Conservation (phyloP, 306 rosid genomes). For the Adenanthera pavonina region DNA sequence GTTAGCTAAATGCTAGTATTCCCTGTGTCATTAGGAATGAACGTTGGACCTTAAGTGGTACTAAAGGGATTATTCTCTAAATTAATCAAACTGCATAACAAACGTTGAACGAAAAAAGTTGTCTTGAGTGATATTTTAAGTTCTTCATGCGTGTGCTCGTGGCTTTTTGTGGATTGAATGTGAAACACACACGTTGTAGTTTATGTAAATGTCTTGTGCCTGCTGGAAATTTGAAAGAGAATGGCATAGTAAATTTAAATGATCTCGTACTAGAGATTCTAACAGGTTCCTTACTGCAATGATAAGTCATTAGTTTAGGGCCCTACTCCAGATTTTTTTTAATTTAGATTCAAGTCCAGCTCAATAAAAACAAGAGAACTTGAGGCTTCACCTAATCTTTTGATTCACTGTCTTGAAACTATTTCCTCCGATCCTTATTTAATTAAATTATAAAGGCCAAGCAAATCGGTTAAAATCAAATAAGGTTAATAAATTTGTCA, state of each 20-base stretch:
- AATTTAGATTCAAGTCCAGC: too few species aligned
- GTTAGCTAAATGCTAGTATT: too few species aligned
- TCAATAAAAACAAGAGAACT: background rate
- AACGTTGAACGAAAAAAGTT: background rate
- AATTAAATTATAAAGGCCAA: too few species aligned
- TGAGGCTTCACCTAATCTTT: background rate
- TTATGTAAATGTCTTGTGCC: background rate
- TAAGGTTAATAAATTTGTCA: too few species aligned
- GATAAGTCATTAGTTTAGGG: background rate
- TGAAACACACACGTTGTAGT: background rate
- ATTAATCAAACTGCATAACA: background rate
- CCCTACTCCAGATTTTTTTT: background rate
- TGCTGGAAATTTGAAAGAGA: background rate
- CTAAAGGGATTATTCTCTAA: background rate
- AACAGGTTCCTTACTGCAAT: background rate
- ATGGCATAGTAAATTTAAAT: too few species aligned
- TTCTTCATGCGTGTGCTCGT: background rate
- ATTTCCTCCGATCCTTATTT: too few species aligned
- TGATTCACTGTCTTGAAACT: too few species aligned
- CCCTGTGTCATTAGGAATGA: background rate
- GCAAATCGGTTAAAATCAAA: too few species aligned
- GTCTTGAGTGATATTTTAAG: background rate
- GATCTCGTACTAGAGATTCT: background rate
- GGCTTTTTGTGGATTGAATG: background rate
- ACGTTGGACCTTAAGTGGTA: background rate